Base-by-base conservation (phyloP, 2,329 filamentous ascomycete species). In the Colletotrichum sublineola region DNA sequence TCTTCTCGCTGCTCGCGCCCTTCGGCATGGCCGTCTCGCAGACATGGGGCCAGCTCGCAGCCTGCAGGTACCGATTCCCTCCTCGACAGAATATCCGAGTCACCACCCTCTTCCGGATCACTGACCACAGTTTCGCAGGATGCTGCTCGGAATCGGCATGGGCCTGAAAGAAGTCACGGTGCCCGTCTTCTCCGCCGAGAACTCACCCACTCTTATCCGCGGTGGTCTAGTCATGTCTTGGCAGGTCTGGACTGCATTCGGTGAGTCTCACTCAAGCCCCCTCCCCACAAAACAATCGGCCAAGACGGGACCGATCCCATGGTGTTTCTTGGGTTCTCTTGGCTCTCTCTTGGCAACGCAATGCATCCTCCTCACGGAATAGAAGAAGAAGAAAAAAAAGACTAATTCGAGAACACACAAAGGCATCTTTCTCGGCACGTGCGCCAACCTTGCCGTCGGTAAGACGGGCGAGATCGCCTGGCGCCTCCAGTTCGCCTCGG, bases 381-480 rank as follows among this genome's bases (percentile, higher is more conserved):
- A 11, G 11, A 40, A 40, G 2, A 40, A 40, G 11, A 40, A 2
- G 11, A 40, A 40, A 40, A 11, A 24, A 48, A n/a, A 24, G 8
- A 31, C 20, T 50, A 72, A 31, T 70, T 52, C 58, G 4, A 33
- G 4, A 33, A n/a, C 52, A 5, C 7, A 12, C 2, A 44, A 53
- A 77, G 89, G 89, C 52, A 92, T 93, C 76, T 90, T 93, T 79
- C 82, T 93, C 29, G 92, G 91, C 12, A 90, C 88, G 67, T 88
- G 85, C 70, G 90, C 90, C 73, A 93, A 93, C 76, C 83, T 93
- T 40, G 89, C 86, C 5, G 88, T 93, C 53, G 90, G 88, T 57
- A 84, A 91, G 62, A 85, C 85, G 0, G 88, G 89, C n/a, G 77
- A 77, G 3, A 87, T 90, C 48, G 84, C 88, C 7, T 93, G 91